phyloP scores from a whole-genome alignment of 202 grass and related monocot genomes.

The Setaria viridis region DNA sequence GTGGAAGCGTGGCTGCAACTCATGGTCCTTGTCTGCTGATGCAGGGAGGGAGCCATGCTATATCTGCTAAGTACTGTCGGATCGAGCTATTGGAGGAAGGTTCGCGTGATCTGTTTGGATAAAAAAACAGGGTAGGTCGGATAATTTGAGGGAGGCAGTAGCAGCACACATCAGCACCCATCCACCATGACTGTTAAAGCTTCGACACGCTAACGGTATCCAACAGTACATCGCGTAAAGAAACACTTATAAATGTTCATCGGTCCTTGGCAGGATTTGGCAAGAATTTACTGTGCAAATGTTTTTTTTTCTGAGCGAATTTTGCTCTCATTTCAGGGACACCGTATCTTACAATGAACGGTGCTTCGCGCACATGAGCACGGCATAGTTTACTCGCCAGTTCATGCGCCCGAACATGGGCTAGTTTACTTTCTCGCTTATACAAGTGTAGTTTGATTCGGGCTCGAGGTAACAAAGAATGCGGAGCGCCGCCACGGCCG shows the following conservation, averaged over 20 bases:
- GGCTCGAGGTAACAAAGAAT: not conserved
- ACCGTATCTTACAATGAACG: conserved; percentile 34
- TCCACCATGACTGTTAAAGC: conserved; percentile 14
- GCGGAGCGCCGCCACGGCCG: not conserved
- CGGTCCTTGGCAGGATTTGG: not conserved
- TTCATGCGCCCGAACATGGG: conserved; percentile 49
- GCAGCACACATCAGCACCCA: conserved; percentile 29
- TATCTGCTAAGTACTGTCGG: not conserved
- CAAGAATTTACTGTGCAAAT: not conserved
- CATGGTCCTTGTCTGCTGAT: conserved; percentile 27
- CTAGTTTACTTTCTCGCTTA: conserved; percentile 49
- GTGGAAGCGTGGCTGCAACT: conserved; percentile 37
- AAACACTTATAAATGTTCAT: not conserved
- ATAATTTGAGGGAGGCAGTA: not conserved
- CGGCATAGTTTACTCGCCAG: conserved; percentile 48
- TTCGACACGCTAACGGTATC: conserved; percentile 53
- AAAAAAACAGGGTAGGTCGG: not conserved
- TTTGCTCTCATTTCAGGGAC: not conserved
- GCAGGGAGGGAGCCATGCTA: not conserved
- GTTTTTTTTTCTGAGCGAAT: conserved; percentile 4
- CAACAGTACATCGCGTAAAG: not conserved
- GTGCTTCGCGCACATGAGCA: conserved; percentile 49
- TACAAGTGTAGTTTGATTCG: conserved; percentile 51
- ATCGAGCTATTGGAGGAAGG: conserved; percentile 19
- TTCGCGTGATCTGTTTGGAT: conserved; percentile 23